phyloP scores from a whole-genome alignment of 805 yeast species.

The Lipomyces kockii region DNA sequence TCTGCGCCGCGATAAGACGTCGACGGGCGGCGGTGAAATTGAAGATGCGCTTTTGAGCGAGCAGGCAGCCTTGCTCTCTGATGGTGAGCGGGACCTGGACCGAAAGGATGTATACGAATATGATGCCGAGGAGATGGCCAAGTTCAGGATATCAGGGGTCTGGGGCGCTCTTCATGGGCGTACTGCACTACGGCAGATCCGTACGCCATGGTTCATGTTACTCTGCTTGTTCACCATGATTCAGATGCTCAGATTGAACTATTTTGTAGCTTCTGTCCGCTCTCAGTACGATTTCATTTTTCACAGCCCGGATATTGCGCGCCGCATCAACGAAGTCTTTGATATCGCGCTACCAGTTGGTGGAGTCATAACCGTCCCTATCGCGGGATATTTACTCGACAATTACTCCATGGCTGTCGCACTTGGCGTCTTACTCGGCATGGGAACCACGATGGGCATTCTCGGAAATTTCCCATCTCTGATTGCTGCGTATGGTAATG shows the following conservation, averaged over 20 bases:
- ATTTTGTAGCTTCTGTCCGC: slow-evolving; percentile 86
- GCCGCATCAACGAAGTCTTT: slow-evolving; percentile 69
- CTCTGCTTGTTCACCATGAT: slow-evolving; percentile 81
- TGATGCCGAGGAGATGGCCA: slow-evolving; percentile 31
- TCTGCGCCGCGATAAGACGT: slow-evolving; percentile 9
- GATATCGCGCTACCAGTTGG: slow-evolving; percentile 89
- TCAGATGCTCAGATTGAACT: slow-evolving; percentile 90
- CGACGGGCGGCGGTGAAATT: slow-evolving; percentile 1
- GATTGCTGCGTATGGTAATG: slow-evolving; percentile 66
- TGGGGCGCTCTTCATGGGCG: slow-evolving; percentile 80
- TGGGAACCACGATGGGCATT: slow-evolving; percentile 69
- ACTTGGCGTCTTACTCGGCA: slow-evolving; percentile 51
- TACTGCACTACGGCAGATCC: slow-evolving; percentile 52
- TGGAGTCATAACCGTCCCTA: slow-evolving; percentile 83
- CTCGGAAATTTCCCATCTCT: slow-evolving; percentile 63
- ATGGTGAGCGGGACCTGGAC: slow-evolving; percentile 6
- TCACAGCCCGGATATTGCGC: slow-evolving; percentile 56
- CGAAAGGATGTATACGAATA: slow-evolving; percentile 26
- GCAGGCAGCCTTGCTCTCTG: slow-evolving; percentile 10
- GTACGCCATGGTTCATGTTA: slow-evolving; percentile 73
- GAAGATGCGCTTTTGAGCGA: slow-evolving; percentile 4
- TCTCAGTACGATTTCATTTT: slow-evolving; percentile 80
- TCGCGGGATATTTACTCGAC: slow-evolving; percentile 81
- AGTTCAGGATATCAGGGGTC: slow-evolving; percentile 52
- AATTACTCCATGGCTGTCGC: slow-evolving; percentile 66